Percentiles rank a stretch among this genome's conserved stretches.
Conservation (phyloP, 257 asterid species). For the Solanum etuberosum region DNA sequence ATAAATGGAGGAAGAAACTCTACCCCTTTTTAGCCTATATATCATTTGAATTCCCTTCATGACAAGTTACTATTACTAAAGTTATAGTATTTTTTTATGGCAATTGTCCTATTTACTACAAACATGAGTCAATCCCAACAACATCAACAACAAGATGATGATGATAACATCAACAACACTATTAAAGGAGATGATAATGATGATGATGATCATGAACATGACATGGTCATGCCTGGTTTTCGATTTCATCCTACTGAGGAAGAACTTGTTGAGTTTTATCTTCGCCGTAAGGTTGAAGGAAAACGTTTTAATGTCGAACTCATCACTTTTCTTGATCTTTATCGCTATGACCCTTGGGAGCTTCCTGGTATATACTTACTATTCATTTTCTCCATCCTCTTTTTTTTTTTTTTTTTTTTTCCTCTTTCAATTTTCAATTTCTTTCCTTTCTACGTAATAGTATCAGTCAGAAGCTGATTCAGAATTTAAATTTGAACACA, state of each 20-base stretch:
- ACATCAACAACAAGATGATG: not conserved
- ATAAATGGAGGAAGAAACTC: not conserved
- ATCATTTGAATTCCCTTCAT: not conserved
- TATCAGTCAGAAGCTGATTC: not conserved
- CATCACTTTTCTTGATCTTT: slow-evolving; percentile 87
- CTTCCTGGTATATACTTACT: slow-evolving; percentile 49
- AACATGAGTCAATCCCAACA: slow-evolving; percentile 47
- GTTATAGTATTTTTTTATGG: slow-evolving; percentile 29
- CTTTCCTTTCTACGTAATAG: not conserved
- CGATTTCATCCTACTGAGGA: slow-evolving; percentile 97
- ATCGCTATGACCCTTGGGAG: slow-evolving; percentile 99
- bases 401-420: too few relatives aligned
- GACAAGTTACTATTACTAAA: slow-evolving; percentile 1
- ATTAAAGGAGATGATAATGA: not conserved
- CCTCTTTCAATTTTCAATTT: not conserved
- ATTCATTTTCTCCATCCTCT: not conserved
- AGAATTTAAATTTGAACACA: not conserved
- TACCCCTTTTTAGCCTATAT: not conserved
- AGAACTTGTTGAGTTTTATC: slow-evolving; percentile 93
- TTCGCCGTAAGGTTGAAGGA: slow-evolving; percentile 99
- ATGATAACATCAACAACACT: slow-evolving; percentile 18
- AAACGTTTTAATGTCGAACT: slow-evolving; percentile 93
- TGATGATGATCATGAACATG: slow-evolving; percentile 60
- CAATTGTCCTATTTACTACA: slow-evolving; percentile 30
- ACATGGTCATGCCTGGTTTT: slow-evolving; percentile 94